These are phyloP conservation scores for Diaporthe sp. DNA, from an alignment of 2,329 filamentous ascomycete genomes.

Conservation along the genomic window DNA sequence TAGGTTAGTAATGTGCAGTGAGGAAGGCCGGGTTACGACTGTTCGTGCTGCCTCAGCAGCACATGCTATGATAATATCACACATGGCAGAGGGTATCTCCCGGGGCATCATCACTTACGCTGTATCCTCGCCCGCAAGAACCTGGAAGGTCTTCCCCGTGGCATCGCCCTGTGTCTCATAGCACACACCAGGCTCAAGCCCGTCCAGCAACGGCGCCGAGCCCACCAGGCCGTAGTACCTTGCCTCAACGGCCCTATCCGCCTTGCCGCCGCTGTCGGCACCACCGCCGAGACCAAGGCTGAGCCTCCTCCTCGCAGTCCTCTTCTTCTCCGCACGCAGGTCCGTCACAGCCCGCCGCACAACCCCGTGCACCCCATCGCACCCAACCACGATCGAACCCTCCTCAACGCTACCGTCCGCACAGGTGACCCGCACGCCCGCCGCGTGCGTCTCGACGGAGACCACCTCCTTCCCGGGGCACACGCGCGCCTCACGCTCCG, in stretches of 20 bases:
- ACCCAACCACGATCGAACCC: conserved; percentile 44
- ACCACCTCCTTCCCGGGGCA: conserved; percentile 41
- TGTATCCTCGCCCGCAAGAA: neutral
- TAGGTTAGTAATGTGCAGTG: neutral
- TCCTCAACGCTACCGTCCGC: conserved; percentile 41
- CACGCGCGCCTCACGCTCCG: conserved; percentile 35
- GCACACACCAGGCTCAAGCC: conserved; percentile 12
- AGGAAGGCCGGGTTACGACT: neutral
- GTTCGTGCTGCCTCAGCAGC: too few species aligned
- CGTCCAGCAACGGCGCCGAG: neutral
- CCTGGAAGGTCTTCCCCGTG: conserved; percentile 3
- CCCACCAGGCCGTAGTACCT: conserved; percentile 39
- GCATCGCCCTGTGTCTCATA: conserved; percentile 26
- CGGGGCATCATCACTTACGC: neutral
- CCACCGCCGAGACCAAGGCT: neutral
- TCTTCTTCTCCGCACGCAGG: conserved; percentile 14
- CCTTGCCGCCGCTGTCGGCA: neutral
- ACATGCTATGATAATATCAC: neutral
- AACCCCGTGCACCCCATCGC: conserved; percentile 44
- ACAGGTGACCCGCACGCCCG: conserved; percentile 41
- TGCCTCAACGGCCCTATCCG: conserved; percentile 34
- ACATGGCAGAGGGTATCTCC: neutral
- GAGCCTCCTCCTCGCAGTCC: neutral
- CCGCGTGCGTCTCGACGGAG: conserved; percentile 25
- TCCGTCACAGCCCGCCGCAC: conserved; percentile 41